Conservation (phyloP, 2,329 filamentous ascomycete genomes). For the Aspergillus aculeatus region DNA sequence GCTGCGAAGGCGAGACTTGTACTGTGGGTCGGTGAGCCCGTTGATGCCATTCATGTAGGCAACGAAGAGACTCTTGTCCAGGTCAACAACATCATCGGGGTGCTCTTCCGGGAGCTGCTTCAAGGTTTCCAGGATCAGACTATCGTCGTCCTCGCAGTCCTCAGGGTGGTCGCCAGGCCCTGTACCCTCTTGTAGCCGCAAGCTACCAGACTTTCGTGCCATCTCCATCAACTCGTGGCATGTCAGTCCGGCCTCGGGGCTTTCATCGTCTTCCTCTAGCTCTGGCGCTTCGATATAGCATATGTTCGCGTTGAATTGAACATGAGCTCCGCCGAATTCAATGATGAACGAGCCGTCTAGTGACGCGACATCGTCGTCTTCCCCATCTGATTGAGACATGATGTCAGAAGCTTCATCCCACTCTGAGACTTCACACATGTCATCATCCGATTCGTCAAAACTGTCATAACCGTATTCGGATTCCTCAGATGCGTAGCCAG, state of each 20-base stretch:
- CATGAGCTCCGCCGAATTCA: conserved; percentile 35
- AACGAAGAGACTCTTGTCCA: conserved; percentile 40
- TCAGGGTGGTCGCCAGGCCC: conserved; percentile 19
- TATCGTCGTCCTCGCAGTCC: conserved; percentile 15
- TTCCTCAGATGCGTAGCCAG: conserved; percentile 39
- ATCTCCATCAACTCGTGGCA: conserved; percentile 43
- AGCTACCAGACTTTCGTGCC: conserved; percentile 26
- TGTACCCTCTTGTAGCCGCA: conserved; percentile 21
- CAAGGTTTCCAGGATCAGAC: conserved; percentile 19
- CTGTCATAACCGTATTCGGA: conserved; percentile 23
- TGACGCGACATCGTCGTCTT: conserved; percentile 31
- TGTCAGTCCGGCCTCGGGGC: conserved; percentile 33
- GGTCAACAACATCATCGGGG: conserved; percentile 36
- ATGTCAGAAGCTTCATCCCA: conserved; percentile 32
- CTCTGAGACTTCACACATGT: conserved; percentile 30
- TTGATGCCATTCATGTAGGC: conserved; percentile 46
- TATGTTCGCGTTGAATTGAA: conserved; percentile 36
- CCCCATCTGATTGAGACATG: conserved; percentile 28
- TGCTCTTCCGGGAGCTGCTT: conserved; percentile 35
- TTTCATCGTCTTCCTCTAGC: conserved; percentile 28
- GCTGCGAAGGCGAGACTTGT: conserved; percentile 33
- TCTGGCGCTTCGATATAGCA: conserved; percentile 35
- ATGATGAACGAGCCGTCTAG: conserved; percentile 38
- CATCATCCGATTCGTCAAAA: conserved; percentile 25
- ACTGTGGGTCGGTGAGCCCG: conserved; percentile 34